Conservation (phyloP, 192 early-diverging fungal genomes). For the Coemansia reversa region DNA sequence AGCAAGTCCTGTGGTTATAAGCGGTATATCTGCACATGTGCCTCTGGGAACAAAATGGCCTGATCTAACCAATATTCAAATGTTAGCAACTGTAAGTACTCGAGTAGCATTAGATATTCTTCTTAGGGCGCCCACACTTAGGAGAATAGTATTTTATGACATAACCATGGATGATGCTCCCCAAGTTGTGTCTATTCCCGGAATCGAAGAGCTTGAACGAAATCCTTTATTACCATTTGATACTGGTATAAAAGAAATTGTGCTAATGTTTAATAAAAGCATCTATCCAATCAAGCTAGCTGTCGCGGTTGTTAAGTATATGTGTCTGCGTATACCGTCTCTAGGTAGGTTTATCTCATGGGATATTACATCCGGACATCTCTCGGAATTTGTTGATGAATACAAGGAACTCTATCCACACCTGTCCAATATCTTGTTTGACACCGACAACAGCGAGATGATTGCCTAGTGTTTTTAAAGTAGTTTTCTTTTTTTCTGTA, state of each 20-base stretch:
- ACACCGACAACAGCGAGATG: not conserved
- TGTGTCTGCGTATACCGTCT: not conserved
- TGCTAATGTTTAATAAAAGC: not conserved
- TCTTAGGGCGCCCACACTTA: not conserved
- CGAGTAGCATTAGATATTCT: not conserved
- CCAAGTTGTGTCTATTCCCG: not conserved
- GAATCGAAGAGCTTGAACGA: not conserved
- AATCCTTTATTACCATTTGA: not conserved
- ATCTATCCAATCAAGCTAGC: not conserved
- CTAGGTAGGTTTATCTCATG: not conserved
- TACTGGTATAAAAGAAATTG: not conserved
- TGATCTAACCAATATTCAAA: not conserved
- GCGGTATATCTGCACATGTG: not conserved
- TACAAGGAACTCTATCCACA: slow-evolving; percentile 6
- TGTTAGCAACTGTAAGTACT: not conserved
- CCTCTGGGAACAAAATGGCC: not conserved
- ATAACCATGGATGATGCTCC: not conserved
- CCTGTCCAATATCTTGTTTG: slow-evolving; percentile 3
- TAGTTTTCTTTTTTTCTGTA: not conserved
- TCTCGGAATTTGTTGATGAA: not conserved
- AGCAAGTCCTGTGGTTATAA: not conserved
- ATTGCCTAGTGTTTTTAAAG: too few relatives aligned
- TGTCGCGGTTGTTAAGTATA: not conserved
- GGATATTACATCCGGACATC: not conserved
- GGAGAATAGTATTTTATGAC: not conserved